Evolutionary conservation across 1,284 basidiomycete species (phyloP), one percentile per base, ranked within the genome.

Genomic region (Irpex sp.): DNA sequence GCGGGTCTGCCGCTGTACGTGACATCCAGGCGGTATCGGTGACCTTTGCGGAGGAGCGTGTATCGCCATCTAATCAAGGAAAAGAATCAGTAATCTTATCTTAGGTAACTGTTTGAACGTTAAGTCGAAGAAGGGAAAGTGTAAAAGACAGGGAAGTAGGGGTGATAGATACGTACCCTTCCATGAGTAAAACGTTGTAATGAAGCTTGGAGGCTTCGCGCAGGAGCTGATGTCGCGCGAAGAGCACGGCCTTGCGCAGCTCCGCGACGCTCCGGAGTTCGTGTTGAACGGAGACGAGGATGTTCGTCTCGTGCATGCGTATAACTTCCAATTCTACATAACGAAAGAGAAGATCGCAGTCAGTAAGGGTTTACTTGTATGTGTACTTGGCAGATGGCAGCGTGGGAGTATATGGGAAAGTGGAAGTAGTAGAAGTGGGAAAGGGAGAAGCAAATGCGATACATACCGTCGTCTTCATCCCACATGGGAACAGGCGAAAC

Each of bases 1-100:
- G 87, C 91, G 19, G 88, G 87, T 66, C 87, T 81, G 15, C 85
- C 91, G 59, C 74, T 81, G 74, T 93, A 92, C 65, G 82, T 81
- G 31, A 93, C 84, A 70, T 91, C 84, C 38, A 90, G 77, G 36
- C 91, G 82, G 73, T 86, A 78, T 36, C 76, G 76, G 67, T 85
- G 85, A 58, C 82, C 85, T 71, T 80, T 84, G 61, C 89, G 86
- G 65, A 86, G 79, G 38, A 87, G 75, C 8, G 88, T 91, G 57
- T 90, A 71, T 49, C 78, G 78, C 91, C 91, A 92, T 64, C 91
- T 92, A 69, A 26, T 11, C 26, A 55, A 26, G 58, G 49, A 62
- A 61, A 21, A 9, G 15, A 57, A 5, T 21, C 19, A n/a, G 34
- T 47, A 61, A 51, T 62, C 62, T 19, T 54, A 36, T 51, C 17